Evolutionary conservation across 1,284 basidiomycete genomes (phyloP), one percentile per base, ranked within the genome.

Genomic region (Stygiomarasmius scandens): DNA sequence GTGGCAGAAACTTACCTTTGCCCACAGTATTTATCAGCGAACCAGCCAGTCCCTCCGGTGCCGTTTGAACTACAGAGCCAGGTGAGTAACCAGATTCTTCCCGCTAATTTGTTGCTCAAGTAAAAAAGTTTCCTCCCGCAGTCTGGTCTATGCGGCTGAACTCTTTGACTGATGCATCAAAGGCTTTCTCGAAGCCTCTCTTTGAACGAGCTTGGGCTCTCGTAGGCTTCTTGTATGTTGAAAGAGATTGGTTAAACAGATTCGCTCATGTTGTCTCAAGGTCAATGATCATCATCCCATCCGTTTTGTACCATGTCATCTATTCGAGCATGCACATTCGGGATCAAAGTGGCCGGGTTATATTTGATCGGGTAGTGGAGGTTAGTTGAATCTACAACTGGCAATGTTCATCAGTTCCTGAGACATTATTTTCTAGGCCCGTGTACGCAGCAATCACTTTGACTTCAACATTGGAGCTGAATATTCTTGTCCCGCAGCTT

Each of bases 191-290:
- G 61, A 77, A 77, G 56, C 79, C 79, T 14, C 59, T 68, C 19
- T 71, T 85, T 58, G 83, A 85, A 61, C 69, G 75, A 24, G 58
- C 74, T 45, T 85, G 78, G 72, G 59, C 76, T 19, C 19, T 74
- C 25, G 45, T 77, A 56, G 69, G 70, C 38, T 45, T 83, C 23
- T 53, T 78, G 82, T 85, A 64, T 36, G 76, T 69, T 20, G 16
- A 20, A 23, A 1, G 3, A 4, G 16, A 41, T 38, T 55, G 10
- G n/a, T 9, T 19, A 12, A 5, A 41, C 22, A 32, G 3, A 16
- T 24, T 41, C 51, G 3, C n/a, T 34, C 25, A 14, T 55, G n/a
- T 46, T 22, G 27, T 34, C 55, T 12, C 55, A 12, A 29, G 38
- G n/a, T 49, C 24, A 41, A 49, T 25, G 12, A 49, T 84, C 43